Conservation (phyloP, 345 rosid genomes). For the Eucalyptus pauciflora region DNA sequence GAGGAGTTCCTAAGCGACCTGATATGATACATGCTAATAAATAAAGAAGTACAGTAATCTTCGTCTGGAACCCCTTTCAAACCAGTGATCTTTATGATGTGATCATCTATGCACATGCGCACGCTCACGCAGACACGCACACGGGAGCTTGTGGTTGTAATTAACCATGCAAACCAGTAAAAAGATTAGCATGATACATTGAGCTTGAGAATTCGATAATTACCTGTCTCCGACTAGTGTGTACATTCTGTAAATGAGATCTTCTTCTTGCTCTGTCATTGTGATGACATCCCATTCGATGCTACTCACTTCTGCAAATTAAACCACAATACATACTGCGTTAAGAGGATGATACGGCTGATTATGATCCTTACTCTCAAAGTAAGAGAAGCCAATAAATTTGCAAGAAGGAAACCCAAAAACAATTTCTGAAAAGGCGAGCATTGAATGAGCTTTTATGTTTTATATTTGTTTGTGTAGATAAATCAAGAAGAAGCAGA, state of each 20-base stretch:
- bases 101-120: neutral
- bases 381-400: neutral
- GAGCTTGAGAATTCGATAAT: neutral
- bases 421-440: neutral
- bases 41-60: neutral
- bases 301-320: slow-evolving; percentile 34
- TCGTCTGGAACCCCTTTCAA: neutral
- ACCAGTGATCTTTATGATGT: neutral
- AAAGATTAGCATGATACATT: no score
- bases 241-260: slow-evolving; percentile 37
- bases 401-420: neutral
- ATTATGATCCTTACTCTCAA: neutral
- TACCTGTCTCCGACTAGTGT: slow-evolving; percentile 49
- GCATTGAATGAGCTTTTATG: neutral
- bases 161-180: neutral
- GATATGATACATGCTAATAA: neutral
- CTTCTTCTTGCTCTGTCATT: slow-evolving; percentile 47
- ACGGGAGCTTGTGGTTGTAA: neutral
- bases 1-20: neutral
- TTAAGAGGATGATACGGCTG: neutral
- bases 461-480: no score
- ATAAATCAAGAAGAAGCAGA: neutral
- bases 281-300: slow-evolving; percentile 25
- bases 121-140: neutral
- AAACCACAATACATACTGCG: neutral